Conservation (phyloP, 163 green algal genomes). For the Chlamydomonas reinhardtii region DNA sequence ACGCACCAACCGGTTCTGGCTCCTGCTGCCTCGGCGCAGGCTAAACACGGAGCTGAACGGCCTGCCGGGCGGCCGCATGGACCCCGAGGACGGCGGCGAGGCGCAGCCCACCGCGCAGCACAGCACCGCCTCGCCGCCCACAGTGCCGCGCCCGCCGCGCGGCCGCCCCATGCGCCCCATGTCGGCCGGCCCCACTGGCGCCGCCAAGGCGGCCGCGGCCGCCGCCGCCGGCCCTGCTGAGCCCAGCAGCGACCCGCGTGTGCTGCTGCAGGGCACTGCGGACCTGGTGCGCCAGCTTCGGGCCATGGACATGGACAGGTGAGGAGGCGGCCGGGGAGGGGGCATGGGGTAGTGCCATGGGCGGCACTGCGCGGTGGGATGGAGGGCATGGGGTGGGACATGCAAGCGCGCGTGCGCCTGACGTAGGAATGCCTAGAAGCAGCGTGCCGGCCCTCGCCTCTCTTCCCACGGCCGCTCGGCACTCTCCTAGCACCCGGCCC, state of each 20-base stretch:
- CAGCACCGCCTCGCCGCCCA: constrained; percentile 3
- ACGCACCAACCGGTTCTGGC: too few species aligned
- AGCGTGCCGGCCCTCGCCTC: too few species aligned
- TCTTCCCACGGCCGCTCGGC: too few species aligned
- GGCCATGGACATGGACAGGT: constrained; percentile 37
- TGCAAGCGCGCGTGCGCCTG: too few species aligned
- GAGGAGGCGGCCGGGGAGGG: neutral
- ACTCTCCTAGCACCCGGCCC: too few species aligned
- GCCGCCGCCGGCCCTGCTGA: neutral
- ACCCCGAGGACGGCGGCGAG: neutral
- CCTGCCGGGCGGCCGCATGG: constrained; percentile 8
- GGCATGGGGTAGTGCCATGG: too few species aligned
- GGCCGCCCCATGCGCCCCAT: too few species aligned
- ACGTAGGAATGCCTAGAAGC: too few species aligned
- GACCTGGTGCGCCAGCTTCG: constrained; percentile 51
- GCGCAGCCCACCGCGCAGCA: neutral
- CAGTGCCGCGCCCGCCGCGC: neutral
- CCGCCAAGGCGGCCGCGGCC: neutral
- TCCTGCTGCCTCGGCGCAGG: too few species aligned
- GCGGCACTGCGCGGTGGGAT: too few species aligned
- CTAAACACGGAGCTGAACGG: constrained; percentile 24
- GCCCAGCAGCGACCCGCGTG: constrained; percentile 30
- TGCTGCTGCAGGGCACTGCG: constrained; percentile 41
- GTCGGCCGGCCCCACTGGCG: neutral
- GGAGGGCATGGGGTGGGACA: too few species aligned